Conservation (phyloP, 2,329 filamentous ascomycete genomes). For the Pestalotiopsis fici region DNA sequence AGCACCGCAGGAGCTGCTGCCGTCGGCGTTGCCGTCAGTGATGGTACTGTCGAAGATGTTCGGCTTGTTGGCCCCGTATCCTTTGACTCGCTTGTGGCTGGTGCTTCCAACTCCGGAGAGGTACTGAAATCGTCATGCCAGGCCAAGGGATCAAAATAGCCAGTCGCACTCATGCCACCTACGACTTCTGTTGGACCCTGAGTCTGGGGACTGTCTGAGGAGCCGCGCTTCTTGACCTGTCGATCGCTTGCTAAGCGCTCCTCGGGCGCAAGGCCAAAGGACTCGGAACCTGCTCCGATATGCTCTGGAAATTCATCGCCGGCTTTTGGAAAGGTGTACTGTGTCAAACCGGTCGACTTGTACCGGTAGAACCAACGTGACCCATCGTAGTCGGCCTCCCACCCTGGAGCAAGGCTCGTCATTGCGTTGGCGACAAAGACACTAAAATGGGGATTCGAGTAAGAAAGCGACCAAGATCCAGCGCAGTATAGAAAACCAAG, state of each 20-base stretch:
- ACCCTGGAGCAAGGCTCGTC: constrained; percentile 50
- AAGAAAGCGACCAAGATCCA: too few species aligned
- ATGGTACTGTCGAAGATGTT: neutral
- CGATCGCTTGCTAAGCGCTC: constrained; percentile 54
- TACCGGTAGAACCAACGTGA: constrained; percentile 59
- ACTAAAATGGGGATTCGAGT: too few species aligned
- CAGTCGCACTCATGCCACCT: constrained; percentile 33
- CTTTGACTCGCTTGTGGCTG: neutral
- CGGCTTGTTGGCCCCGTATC: neutral
- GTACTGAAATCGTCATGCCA: constrained; percentile 51
- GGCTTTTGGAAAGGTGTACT: constrained; percentile 57
- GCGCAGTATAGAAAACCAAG: too few species aligned
- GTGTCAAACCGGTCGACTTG: constrained; percentile 52
- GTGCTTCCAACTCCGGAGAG: constrained; percentile 33
- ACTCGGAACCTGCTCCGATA: constrained; percentile 35
- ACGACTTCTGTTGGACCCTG: constrained; percentile 21
- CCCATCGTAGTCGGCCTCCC: constrained; percentile 61
- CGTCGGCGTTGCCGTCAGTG: neutral
- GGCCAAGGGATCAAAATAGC: constrained; percentile 51
- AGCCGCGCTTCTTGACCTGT: constrained; percentile 41
- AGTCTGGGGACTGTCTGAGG: constrained; percentile 10
- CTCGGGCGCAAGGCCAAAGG: constrained; percentile 48
- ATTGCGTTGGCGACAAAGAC: constrained; percentile 24
- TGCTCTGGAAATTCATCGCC: constrained; percentile 62
- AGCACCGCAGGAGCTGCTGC: neutral